Conservation (phyloP, 352 stramenopile genomes). For the Globisporangium parvum region DNA sequence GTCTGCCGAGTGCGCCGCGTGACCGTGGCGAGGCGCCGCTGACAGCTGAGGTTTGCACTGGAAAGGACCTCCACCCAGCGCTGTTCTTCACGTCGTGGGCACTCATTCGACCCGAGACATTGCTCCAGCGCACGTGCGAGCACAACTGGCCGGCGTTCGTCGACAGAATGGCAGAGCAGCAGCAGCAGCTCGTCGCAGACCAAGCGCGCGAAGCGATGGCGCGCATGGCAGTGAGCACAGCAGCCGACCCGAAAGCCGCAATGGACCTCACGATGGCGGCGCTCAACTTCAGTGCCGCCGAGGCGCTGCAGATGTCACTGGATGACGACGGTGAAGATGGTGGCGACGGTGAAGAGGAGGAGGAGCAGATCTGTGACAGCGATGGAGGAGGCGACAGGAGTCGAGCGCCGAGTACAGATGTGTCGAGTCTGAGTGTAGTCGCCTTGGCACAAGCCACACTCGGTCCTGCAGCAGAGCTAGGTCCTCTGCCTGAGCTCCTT, state of each 20-base stretch:
- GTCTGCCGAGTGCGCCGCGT: neutral
- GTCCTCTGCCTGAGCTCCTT: constrained; percentile 4
- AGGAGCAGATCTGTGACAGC: no score
- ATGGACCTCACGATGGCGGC: neutral
- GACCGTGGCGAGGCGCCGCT: neutral
- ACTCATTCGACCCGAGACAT: constrained; percentile 49
- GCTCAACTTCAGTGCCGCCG: neutral
- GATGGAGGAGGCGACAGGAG: no score
- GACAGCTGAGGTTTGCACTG: constrained; percentile 17
- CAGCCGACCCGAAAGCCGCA: neutral
- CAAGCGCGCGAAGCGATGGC: neutral
- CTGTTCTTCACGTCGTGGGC: constrained; percentile 86
- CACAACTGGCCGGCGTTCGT: constrained; percentile 84
- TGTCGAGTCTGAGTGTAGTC: no score
- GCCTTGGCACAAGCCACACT: no score
- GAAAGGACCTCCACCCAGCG: constrained; percentile 69
- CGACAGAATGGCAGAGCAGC: constrained; percentile 23
- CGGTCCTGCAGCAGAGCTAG: no score
- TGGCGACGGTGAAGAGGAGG: no score
- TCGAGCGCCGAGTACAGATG: no score
- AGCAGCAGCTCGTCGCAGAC: constrained; percentile 7
- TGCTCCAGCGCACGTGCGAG: constrained; percentile 66
- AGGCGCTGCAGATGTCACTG: neutral
- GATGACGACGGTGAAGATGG: neutral
- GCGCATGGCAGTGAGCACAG: neutral